Evolutionary conservation across 2,329 filamentous ascomycete genomes (phyloP).

Genomic region (Beauveria rudraprayagi): DNA sequence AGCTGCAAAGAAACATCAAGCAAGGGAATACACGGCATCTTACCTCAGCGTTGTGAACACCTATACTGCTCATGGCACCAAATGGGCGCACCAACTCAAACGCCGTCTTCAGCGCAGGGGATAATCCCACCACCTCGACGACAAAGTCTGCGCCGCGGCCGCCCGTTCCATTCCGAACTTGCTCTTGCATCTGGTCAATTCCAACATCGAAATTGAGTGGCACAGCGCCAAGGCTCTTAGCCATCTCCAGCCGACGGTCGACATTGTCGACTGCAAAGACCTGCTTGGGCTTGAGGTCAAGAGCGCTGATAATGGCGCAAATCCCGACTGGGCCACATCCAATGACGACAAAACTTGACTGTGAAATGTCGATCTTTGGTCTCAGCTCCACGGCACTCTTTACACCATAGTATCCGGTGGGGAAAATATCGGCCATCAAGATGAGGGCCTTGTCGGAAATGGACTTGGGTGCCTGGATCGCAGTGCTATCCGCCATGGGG

Average conservation of each 20-base stretch:
- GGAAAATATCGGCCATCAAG: constrained; percentile 91
- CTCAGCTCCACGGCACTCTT: constrained; percentile 66
- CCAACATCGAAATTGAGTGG: constrained; percentile 70
- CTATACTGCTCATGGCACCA: constrained; percentile 66
- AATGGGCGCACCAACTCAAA: constrained; percentile 66
- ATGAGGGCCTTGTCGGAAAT: constrained; percentile 69
- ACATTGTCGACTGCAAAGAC: constrained; percentile 75
- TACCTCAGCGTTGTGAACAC: constrained; percentile 67
- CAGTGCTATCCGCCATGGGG: constrained; percentile 71
- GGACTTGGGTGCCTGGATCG: constrained; percentile 58
- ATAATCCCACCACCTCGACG: constrained; percentile 68
- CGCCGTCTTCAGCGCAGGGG: constrained; percentile 59
- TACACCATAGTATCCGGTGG: constrained; percentile 77
- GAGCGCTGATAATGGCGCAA: constrained; percentile 70
- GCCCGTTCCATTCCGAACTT: constrained; percentile 66
- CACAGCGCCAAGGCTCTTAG: constrained; percentile 68
- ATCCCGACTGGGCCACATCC: constrained; percentile 82
- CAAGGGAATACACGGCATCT: constrained; percentile 12
- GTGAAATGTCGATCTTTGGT: constrained; percentile 23
- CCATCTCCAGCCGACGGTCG: constrained; percentile 64
- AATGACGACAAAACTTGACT: constrained; percentile 66
- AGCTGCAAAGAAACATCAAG: neutral
- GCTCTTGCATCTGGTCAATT: constrained; percentile 54
- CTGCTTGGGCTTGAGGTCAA: constrained; percentile 67
- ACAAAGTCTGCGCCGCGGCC: constrained; percentile 81